A percentile compares a stretch with the other conserved stretches of the same genome.
phyloP scores from a whole-genome alignment of 352 stramenopile species.

The Phytophthora tentaculata region DNA sequence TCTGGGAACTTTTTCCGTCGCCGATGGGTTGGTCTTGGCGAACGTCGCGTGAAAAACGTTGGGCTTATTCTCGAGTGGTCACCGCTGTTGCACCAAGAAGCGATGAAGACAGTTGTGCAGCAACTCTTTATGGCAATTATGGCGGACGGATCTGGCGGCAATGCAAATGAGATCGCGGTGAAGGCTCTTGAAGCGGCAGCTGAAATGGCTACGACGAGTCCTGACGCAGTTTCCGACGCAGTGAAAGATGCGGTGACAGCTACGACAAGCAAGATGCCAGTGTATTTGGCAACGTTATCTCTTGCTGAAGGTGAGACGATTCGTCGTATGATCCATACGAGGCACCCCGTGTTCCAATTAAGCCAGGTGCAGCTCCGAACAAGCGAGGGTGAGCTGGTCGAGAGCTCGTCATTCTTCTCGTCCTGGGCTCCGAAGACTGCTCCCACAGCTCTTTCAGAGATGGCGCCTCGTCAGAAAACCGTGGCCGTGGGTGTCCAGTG shows the following conservation, averaged over 20 bases:
- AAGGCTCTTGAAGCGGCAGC: conserved; percentile 50
- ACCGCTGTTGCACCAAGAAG: conserved; percentile 73
- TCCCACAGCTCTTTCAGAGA: conserved; percentile 2
- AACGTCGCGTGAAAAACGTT: conserved; percentile 90
- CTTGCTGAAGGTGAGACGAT: conserved; percentile 98
- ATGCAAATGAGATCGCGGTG: conserved; percentile 76
- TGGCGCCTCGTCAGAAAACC: conserved; percentile 34
- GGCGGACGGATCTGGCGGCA: conserved; percentile 21
- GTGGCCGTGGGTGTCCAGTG: conserved; percentile 81
- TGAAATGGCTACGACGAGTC: conserved; percentile 38
- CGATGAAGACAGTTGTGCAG: conserved; percentile 71
- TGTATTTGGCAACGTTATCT: conserved; percentile 95
- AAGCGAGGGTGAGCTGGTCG: conserved; percentile 81
- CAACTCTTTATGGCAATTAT: conserved; percentile 70
- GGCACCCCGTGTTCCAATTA: conserved; percentile 74
- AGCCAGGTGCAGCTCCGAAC: conserved; percentile 79
- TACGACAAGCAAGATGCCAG: conserved; percentile 46
- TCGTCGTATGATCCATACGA: conserved; percentile 95
- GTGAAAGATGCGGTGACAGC: conserved; percentile 54
- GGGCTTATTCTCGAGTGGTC: conserved; percentile 90
- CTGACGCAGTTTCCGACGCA: conserved; percentile 25
- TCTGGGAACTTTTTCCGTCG: conserved; percentile 92
- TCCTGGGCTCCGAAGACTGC: conserved; percentile 43
- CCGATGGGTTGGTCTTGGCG: conserved; percentile 86
- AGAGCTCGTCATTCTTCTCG: conserved; percentile 79